Base-by-base conservation (phyloP, 75 land plant species). In the Azolla pinnata region DNA sequence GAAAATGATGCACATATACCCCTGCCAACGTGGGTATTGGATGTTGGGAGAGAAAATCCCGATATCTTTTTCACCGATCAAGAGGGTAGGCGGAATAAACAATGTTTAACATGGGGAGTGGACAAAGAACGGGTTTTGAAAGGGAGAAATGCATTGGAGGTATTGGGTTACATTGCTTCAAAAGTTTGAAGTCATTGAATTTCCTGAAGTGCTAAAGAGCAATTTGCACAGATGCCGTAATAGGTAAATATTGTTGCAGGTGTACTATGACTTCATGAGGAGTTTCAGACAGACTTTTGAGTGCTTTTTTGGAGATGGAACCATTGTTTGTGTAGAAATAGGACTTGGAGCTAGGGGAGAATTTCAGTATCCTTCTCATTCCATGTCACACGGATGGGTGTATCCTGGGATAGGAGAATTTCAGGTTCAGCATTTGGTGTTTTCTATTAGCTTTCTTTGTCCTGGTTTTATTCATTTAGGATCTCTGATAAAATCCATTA, bases 361-460 rank as follows among this genome's bases (percentile, higher is more conserved):
- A 45, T 61, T 70, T 23, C 73, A 69, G 33, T 70, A 70, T 70
- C 73, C 73, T 56, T 70, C 73, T n/a, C 66, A 70, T 64, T 56
- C 59, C 26, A 33, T 54, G 33, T 31, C 35, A 16, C 63, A 57
- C 20, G 73, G 73, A 19, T 70, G 73, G 73, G 31, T 52, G 30
- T 67, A 44, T 26, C 55, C 70, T 59, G 70, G 63, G 8, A 51
- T 67, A 31, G 70, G 63, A 31, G 70, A 51, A 60, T 67, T 67
- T 60, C 70, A 67, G 63, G 62, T 67, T 46, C 5, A 12, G 12
- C 5, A 5, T 35, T 35, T 35, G 40, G 40, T 12, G n/a, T n/a
- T n/a, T n/a, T n/a, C n/a, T n/a, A n/a, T n/a, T n/a, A n/a, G n/a
- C n/a, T n/a, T n/a, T n/a, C n/a, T n/a, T n/a, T n/a, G n/a, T n/a